Base-by-base conservation (phyloP, 202 grass and related monocot species). In the Hordeum pubiflorum region DNA sequence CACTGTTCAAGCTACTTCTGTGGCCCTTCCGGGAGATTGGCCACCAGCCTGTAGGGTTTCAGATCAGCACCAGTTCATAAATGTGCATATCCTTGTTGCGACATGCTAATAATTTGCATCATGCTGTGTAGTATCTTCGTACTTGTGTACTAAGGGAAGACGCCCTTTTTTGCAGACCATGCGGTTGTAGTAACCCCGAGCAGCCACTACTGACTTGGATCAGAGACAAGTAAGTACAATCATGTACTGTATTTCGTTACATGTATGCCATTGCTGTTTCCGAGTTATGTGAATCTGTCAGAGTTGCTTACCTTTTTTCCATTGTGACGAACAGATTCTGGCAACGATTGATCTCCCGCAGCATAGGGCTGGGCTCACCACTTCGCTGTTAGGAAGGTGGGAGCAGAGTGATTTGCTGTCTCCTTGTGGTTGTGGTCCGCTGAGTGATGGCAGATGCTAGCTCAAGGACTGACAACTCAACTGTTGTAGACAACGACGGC, bases 371-470 rank as follows among this genome's bases (percentile, higher is more conserved):
- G 31, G 32, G 4, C 46, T 58, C 29, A 6, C 66, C 8, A 13
- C 20, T 3, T 69, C 37, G 63, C 71, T 54, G 14, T 15, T 58
- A 52, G 13, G 26, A 40, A 83, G 63, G 76, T 63, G 76, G 58
- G 63, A 81, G 77, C 87, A 87, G 84, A 76, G 33, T 10, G 71
- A 74, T 77, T 77, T 89, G 50, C 75, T 87, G 38, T 82, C 83
- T 84, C 73, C 69, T 84, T 9, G 9, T 22, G 58, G 58, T 75
- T 11, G 17, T 60, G 73, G 62, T 4, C 64, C 22, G 21, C n/a
- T 63, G 36, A 84, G 67, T 90, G 67, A 97, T 97, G 93, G 91
- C 91, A 69, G 93, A 91, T 89, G 89, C 84, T 34, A 93, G 93
- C 43, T 92, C 93, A 23, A 80, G 91, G 83, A 97, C 93, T 61